Conservation (phyloP, 73 alveolate genomes). For the Tetrahymena thermophila region DNA sequence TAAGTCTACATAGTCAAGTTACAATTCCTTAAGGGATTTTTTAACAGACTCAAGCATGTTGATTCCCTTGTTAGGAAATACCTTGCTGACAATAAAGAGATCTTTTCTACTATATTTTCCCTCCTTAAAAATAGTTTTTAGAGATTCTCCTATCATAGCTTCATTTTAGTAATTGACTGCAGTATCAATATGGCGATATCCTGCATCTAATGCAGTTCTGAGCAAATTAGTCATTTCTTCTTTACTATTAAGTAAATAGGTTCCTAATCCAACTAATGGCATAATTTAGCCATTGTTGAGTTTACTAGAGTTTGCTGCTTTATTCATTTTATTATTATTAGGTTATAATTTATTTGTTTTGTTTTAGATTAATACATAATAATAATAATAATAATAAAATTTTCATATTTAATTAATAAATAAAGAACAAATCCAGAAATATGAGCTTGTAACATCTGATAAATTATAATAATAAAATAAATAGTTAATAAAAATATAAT, state of each 20-base stretch:
- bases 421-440: background rate
- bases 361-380: background rate
- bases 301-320: background rate
- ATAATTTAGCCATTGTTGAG: slow-evolving; percentile 38
- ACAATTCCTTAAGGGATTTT: slow-evolving; percentile 46
- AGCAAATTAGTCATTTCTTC: slow-evolving; percentile 28
- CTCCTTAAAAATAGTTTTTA: slow-evolving; percentile 8
- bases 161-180: slow-evolving; percentile 59
- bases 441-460: background rate
- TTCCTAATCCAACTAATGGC: slow-evolving; percentile 51
- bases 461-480: background rate
- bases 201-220: slow-evolving; percentile 53
- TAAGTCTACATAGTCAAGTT: slow-evolving; percentile 53
- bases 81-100: slow-evolving; percentile 64
- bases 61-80: slow-evolving; percentile 46
- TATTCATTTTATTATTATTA: background rate
- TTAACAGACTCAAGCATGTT: slow-evolving; percentile 57
- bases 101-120: slow-evolving; percentile 67
- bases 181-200: slow-evolving; percentile 72
- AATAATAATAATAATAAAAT: background rate
- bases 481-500: no score
- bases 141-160: slow-evolving; percentile 62
- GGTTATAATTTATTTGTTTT: background rate
- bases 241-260: slow-evolving; percentile 2
- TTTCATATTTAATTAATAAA: background rate